Conservation (phyloP, 2,329 filamentous ascomycete genomes). For the Aspergillus sergii region DNA sequence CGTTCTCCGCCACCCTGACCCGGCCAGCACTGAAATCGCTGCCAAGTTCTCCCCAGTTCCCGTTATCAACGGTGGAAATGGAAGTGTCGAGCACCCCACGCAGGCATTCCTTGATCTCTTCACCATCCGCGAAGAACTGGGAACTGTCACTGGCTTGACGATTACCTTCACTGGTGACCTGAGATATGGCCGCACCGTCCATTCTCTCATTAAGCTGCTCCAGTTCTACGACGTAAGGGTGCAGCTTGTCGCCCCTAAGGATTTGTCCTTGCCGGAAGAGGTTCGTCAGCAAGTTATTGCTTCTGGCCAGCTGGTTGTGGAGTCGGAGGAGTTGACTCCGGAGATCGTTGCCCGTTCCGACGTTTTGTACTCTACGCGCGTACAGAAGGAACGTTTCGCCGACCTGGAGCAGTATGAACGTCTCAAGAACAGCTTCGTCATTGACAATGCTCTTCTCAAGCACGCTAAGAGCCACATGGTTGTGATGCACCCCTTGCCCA, state of each 20-base stretch:
- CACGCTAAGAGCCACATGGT: slow-evolving; percentile 91
- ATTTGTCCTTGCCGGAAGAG: slow-evolving; percentile 73
- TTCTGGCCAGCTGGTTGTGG: slow-evolving; percentile 75
- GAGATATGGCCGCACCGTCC: slow-evolving; percentile 88
- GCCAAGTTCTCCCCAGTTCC: slow-evolving; percentile 87
- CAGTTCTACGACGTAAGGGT: slow-evolving; percentile 94
- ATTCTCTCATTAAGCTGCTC: slow-evolving; percentile 91
- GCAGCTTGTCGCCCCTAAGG: slow-evolving; percentile 84
- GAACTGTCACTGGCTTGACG: slow-evolving; percentile 90
- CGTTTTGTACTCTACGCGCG: slow-evolving; percentile 93
- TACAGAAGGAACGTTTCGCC: slow-evolving; percentile 96
- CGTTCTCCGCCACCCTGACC: slow-evolving; percentile 90
- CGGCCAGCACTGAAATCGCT: slow-evolving; percentile 77
- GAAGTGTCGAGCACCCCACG: slow-evolving; percentile 92
- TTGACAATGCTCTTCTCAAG: slow-evolving; percentile 88
- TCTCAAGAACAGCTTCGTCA: slow-evolving; percentile 84
- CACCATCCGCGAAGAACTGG: slow-evolving; percentile 96
- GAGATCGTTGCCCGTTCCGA: slow-evolving; percentile 86
- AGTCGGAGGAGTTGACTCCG: slow-evolving; percentile 77
- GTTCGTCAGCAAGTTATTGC: slow-evolving; percentile 71
- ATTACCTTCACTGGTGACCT: slow-evolving; percentile 96
- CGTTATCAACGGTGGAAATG: slow-evolving; percentile 96
- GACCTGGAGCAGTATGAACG: slow-evolving; percentile 77
- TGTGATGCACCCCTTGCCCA: slow-evolving; percentile 91
- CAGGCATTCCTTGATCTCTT: slow-evolving; percentile 98